Evolutionary conservation across 805 yeast genomes (phyloP).

Genomic region (Myxozyma kluyveri): DNA sequence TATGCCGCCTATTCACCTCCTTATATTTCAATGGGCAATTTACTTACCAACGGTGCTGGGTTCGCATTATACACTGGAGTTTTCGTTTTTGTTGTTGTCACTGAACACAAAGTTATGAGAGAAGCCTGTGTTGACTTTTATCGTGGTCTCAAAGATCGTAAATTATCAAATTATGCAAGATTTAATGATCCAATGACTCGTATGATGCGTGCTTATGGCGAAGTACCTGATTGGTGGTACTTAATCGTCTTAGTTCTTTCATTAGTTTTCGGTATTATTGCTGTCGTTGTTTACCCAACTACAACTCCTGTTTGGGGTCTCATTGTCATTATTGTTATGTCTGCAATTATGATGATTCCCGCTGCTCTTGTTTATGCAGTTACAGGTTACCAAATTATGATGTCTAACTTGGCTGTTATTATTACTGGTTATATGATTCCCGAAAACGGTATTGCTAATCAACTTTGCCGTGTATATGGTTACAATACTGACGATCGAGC

Average conservation of each 20-base stretch:
- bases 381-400: conserved; percentile 30
- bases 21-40: conserved; percentile 60
- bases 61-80: conserved; percentile 58
- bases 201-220: conserved; percentile 53
- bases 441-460: conserved; percentile 58
- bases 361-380: conserved; percentile 34
- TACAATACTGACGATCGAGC: conserved; percentile 47
- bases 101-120: conserved; percentile 6
- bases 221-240: conserved; percentile 69
- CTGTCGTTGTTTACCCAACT: conserved; percentile 40
- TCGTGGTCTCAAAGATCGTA: conserved; percentile 4
- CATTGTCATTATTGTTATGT: conserved; percentile 36
- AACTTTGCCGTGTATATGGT: conserved; percentile 60
- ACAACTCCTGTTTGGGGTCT: conserved; percentile 37
- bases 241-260: conserved; percentile 44
- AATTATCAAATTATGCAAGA: conserved; percentile 2
- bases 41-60: conserved; percentile 57
- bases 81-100: conserved; percentile 41
- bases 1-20: conserved; percentile 63
- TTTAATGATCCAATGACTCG: conserved; percentile 19
- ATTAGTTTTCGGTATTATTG: conserved; percentile 36
- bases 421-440: conserved; percentile 57
- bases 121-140: not conserved
- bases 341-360: conserved; percentile 38
- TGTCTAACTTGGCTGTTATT: not conserved